Conservation (phyloP, 192 early-diverging fungal genomes). For the Borealophlyctis nickersoniae region DNA sequence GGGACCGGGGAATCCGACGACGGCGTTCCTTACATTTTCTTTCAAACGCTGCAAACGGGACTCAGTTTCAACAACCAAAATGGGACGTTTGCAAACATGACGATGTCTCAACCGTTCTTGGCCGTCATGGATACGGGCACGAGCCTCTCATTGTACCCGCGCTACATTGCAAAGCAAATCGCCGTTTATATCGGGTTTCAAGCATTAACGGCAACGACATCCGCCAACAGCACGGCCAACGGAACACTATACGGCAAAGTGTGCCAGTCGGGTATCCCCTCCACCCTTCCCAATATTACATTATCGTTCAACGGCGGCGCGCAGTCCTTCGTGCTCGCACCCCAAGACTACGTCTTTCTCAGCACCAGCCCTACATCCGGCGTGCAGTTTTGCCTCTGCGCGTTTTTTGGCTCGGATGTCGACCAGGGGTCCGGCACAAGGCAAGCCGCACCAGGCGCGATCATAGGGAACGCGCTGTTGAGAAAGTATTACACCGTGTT, state of each 20-base stretch:
- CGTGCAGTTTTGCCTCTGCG: background rate
- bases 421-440: background rate
- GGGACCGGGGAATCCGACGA: background rate
- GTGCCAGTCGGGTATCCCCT: background rate
- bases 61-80: background rate
- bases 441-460: slow-evolving; percentile 11
- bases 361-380: background rate
- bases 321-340: background rate
- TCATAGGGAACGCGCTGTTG: slow-evolving; percentile 36
- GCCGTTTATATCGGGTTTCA: background rate
- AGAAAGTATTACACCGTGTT: slow-evolving; percentile 44
- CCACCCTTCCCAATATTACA: background rate
- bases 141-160: slow-evolving; percentile 6
- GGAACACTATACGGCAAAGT: background rate
- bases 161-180: slow-evolving; percentile 2
- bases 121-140: slow-evolving; percentile 24
- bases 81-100: background rate
- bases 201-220: background rate
- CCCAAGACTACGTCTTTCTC: slow-evolving; percentile 2
- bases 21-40: slow-evolving; percentile 19
- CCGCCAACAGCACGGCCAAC: background rate
- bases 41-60: slow-evolving; percentile 2
- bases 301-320: background rate
- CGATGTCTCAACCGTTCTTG: background rate
- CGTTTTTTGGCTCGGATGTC: slow-evolving; percentile 13